phyloP scores from a whole-genome alignment of 176 grass and related monocot species.

The Oryza glaberrima region DNA sequence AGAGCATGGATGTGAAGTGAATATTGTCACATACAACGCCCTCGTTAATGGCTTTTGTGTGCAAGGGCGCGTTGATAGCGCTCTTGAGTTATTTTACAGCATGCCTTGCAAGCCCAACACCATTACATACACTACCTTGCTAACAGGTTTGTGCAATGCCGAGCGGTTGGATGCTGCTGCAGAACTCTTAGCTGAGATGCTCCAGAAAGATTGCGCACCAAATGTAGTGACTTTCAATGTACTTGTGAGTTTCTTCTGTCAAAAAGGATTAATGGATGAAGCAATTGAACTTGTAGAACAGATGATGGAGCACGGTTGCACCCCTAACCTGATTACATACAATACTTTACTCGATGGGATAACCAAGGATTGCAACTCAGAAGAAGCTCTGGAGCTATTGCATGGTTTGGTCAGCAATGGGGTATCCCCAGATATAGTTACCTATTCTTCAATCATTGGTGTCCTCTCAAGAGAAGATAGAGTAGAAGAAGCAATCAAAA shows the following conservation, averaged over 20 bases:
- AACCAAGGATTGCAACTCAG: constrained; percentile 59
- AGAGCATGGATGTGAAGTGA: constrained; percentile 44
- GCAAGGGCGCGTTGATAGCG: constrained; percentile 52
- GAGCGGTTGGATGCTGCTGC: constrained; percentile 50
- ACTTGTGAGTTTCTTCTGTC: constrained; percentile 64
- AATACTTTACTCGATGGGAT: constrained; percentile 65
- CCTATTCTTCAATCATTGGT: constrained; percentile 53
- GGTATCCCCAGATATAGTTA: constrained; percentile 57
- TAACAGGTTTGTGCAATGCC: constrained; percentile 65
- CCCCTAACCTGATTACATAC: constrained; percentile 63
- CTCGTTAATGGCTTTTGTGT: constrained; percentile 71
- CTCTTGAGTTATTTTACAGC: constrained; percentile 49
- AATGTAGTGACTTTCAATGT: constrained; percentile 66
- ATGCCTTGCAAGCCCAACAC: constrained; percentile 63
- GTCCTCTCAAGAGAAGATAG: constrained; percentile 61
- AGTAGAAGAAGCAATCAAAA: constrained; percentile 55
- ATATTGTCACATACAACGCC: constrained; percentile 66
- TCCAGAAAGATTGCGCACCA: constrained; percentile 47
- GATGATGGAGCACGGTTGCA: constrained; percentile 59
- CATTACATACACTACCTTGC: constrained; percentile 72
- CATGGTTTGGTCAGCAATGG: constrained; percentile 56
- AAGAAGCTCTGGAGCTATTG: constrained; percentile 56
- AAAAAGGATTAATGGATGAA: constrained; percentile 55
- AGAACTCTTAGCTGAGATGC: constrained; percentile 55
- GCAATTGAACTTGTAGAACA: constrained; percentile 57